Base-by-base conservation (phyloP, 164 flowering plant species). In the Macadamia tetraphylla region DNA sequence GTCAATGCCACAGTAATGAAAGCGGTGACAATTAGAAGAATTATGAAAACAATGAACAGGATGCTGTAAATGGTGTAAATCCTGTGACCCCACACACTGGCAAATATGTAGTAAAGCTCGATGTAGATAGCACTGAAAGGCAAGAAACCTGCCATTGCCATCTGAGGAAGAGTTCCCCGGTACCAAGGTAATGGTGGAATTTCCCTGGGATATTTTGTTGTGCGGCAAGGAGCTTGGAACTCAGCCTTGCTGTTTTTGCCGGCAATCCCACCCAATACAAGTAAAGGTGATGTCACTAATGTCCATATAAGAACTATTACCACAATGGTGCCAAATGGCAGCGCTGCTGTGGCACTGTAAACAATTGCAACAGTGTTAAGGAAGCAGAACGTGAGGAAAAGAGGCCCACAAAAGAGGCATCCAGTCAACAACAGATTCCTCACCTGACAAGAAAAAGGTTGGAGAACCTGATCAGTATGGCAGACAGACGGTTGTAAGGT, bases 41-140 rank as follows among this genome's bases (percentile, higher is more conserved):
- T 76, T 66, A 76, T 76, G 67, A 76, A 76, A 43, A 76, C 79
- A 17, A 76, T 76, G 48, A 76, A 76, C 60, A 76, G 58, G 62
- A 76, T 76, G 67, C 79, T 76, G 58, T 76, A 76, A 17, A 76
- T 76, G 48, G 76, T 76, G 65, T 76, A 76, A 53, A 76, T 76
- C 46, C 63, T 76, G 65, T 76, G 79, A 29, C 79, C 79, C 79
- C 79, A 76, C 8, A 76, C 79, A 69, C 79, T 76, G 51, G 79
- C 79, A 69, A 76, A 76, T 68, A 76, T 76, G 69, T 76, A 76
- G 67, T 76, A 72, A 13, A 76, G 79, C 61, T 76, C 79, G 44
- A 76, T 76, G 65, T 76, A 76, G 67, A 76, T 76, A 46, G 79
- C 79, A 64, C 79, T 76, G 70, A 76, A 76, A 35, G 79, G 79